A percentile compares a stretch with the other conserved stretches of the same genome.
Evolutionary conservation across 805 yeast species (phyloP).

Genomic region (Hanseniaspora meyeri): DNA sequence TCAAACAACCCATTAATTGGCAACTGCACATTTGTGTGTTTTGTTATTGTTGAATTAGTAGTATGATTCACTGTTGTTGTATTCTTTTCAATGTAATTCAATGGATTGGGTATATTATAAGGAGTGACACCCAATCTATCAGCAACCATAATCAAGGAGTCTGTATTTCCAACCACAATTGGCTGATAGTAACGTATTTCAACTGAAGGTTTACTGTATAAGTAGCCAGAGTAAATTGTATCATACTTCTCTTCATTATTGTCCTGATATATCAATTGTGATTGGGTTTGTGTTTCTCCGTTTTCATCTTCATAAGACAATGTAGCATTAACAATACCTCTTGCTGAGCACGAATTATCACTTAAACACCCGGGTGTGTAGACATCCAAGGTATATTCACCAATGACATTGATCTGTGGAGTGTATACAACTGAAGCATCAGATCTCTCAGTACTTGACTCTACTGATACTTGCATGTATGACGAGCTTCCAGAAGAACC

Average conservation of each 20-base stretch:
- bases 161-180: slow-evolving; percentile 24
- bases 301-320: slow-evolving; percentile 32
- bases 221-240: slow-evolving; percentile 54
- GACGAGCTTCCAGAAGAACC: slow-evolving; percentile 20
- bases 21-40: slow-evolving; percentile 28
- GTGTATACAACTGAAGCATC: slow-evolving; percentile 35
- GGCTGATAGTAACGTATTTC: slow-evolving; percentile 29
- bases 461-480: slow-evolving; percentile 26
- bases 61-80: neutral
- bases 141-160: slow-evolving; percentile 50
- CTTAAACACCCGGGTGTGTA: slow-evolving; percentile 78
- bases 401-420: slow-evolving; percentile 61
- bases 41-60: slow-evolving; percentile 17
- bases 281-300: slow-evolving; percentile 21
- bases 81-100: neutral
- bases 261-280: slow-evolving; percentile 53
- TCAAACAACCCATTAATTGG: slow-evolving; percentile 70
- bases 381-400: slow-evolving; percentile 57
- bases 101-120: slow-evolving; percentile 11
- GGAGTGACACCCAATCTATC: slow-evolving; percentile 33
- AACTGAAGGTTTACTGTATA: slow-evolving; percentile 39
- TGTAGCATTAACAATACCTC: slow-evolving; percentile 74
- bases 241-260: slow-evolving; percentile 75
- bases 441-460: slow-evolving; percentile 23
- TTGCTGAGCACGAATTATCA: slow-evolving; percentile 52